Evolutionary conservation across 1,139 yeast species (phyloP), one percentile per base, ranked within the genome.

Genomic region (Saccharomyces uvarum): DNA sequence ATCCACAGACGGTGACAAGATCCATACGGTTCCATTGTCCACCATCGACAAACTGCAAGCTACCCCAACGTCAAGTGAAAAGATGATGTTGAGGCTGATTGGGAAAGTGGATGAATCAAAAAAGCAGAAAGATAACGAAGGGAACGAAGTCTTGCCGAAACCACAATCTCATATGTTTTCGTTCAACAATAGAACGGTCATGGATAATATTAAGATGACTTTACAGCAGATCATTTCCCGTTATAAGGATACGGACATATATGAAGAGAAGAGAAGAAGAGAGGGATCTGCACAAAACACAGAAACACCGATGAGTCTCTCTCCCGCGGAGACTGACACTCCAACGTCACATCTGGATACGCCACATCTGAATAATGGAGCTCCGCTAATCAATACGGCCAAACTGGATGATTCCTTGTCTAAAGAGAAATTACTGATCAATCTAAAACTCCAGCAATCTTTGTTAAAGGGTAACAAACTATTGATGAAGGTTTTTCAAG

Each of bases 401-500:
- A 64, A 63, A 14, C 56, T 74, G 42, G 76, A 73, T 49, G 77
- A 73, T 55, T 73, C 80, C 1, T 66, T 81, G 16, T 81, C 81
- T 33, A 69, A 76, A 2, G 72, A 73, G 55, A 77, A 75, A 53
- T 67, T 89, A 53, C 73, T 89, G 57, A 80, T 82, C 54, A 89
- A 93, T 68, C 78, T 82, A 51, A 84, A 82, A 53, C 75, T 93
- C 33, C 99, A 93, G 64, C 95, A 90, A 63, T 81, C 82, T 57
- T 72, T 91, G 26, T 74, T 93, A 44, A 75, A 84, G 57, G 88
- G 85, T 58, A 87, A 89, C 65, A 80, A 84, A 54, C 75, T 74
- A n/a, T 73, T 93, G 53, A 80, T 88, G 73, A 79, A 82, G 56
- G 82, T 88, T 1, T 93, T 93, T 68, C 86, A 91, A 54, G 96